Percentiles rank a stretch among this genome's conserved stretches.
Evolutionary conservation across 345 rosid species (phyloP).

Genomic region (Brassica cretica): DNA sequence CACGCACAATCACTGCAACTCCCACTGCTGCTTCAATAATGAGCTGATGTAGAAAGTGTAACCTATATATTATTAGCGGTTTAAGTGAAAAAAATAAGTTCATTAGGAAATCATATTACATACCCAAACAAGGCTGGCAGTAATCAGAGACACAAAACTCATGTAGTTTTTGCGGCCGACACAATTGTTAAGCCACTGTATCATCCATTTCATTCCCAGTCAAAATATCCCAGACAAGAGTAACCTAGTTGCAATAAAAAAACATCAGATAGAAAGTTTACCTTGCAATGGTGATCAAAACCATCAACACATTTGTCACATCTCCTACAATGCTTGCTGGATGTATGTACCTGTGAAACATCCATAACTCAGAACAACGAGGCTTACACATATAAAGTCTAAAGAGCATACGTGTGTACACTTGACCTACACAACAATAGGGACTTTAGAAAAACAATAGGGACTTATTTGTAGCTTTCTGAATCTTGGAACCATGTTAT

Average conservation of each 20-base stretch:
- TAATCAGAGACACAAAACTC: slow-evolving; percentile 85
- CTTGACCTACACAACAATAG: background rate
- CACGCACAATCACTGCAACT: slow-evolving; percentile 77
- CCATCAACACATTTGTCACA: slow-evolving; percentile 95
- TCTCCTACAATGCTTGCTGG: slow-evolving; percentile 88
- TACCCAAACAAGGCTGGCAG: slow-evolving; percentile 82
- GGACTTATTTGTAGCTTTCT: background rate
- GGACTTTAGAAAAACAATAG: background rate
- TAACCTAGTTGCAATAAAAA: background rate
- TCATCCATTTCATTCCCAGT: slow-evolving; percentile 13
- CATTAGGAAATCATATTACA: slow-evolving; percentile 23
- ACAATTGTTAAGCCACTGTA: slow-evolving; percentile 99
- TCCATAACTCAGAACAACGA: slow-evolving; percentile 3
- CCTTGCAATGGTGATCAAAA: slow-evolving; percentile 96
- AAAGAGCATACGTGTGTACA: slow-evolving; percentile 7
- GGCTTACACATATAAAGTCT: background rate
- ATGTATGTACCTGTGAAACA: slow-evolving; percentile 68
- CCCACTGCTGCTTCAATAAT: slow-evolving; percentile 85
- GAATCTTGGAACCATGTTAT: slow-evolving; percentile 2
- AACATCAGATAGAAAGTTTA: slow-evolving; percentile 37
- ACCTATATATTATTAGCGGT: slow-evolving; percentile 8
- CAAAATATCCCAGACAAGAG: background rate
- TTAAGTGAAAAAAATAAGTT: slow-evolving; percentile 3
- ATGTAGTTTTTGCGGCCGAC: slow-evolving; percentile 85
- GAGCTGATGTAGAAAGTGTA: slow-evolving; percentile 51